Evolutionary conservation across 805 yeast genomes (phyloP).

Genomic region (Yamadazyma endophytica): DNA sequence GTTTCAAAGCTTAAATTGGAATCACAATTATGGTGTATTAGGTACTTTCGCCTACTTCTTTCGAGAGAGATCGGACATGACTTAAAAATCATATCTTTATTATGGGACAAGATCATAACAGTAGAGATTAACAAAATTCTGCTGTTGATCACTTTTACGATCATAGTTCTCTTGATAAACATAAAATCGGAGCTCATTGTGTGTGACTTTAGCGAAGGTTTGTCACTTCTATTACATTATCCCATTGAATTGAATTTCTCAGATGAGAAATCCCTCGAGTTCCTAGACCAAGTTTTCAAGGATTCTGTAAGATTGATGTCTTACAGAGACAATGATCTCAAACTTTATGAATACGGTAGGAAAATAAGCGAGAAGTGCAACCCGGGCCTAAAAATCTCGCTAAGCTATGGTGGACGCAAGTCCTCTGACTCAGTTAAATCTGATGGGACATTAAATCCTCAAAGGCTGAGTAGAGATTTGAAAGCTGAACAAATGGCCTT

Average conservation of each 20-base stretch:
- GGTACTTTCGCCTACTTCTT: conserved; percentile 45
- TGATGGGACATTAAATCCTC: too few relatives aligned
- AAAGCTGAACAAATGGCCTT: conserved; percentile 37
- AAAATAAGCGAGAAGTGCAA: conserved; percentile 38
- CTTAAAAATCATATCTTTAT: conserved; percentile 24
- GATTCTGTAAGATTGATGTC: conserved; percentile 32
- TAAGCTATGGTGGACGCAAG: conserved; percentile 20
- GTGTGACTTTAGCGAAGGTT: conserved; percentile 50
- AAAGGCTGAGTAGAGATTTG: conserved; percentile 9
- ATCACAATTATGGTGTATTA: conserved; percentile 51
- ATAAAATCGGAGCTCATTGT: conserved; percentile 40
- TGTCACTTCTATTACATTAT: conserved; percentile 47
- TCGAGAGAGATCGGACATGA: conserved; percentile 45
- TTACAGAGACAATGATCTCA: conserved; percentile 30
- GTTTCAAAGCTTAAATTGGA: conserved; percentile 42
- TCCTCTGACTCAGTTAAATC: conserved; percentile 18
- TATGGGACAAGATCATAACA: conserved; percentile 50
- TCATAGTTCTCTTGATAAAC: conserved; percentile 41
- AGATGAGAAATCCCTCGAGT: conserved; percentile 10
- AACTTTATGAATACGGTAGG: conserved; percentile 37
- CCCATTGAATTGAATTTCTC: conserved; percentile 28
- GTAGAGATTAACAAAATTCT: conserved; percentile 21
- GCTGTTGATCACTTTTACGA: conserved; percentile 36
- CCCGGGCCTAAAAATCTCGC: conserved; percentile 27
- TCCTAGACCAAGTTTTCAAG: conserved; percentile 24